Base-by-base conservation (phyloP, 2,329 filamentous ascomycete genomes). In the Pseudogymnoascus sp. region DNA sequence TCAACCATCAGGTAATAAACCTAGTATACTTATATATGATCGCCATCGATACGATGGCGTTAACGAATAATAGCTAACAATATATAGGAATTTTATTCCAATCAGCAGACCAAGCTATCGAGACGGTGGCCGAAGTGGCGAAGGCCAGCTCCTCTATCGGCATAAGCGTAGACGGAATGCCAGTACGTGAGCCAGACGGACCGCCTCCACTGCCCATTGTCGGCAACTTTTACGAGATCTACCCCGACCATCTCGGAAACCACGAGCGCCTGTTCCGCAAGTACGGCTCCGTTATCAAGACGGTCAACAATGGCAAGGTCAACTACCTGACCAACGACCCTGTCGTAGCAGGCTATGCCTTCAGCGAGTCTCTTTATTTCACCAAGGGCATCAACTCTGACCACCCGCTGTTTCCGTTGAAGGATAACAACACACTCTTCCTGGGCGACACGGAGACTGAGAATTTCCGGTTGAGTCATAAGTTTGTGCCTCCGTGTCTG, bases 191-290 rank as follows among this genome's bases (percentile, higher is more conserved):
- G 38, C 23, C 53, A 35, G 31, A 13, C 11, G 75, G 74, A 11
- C 75, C 75, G 17, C 66, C 65, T 26, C 72, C 72, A 7, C 68
- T 76, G 6, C 75, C 75, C 0, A 70, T 72, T 37, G 70, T 75
- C 7, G 75, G 75, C 17, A 75, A 71, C 65, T 75, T 71, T 63
- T 75, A 72, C 44, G 75, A 75, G 64, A 68, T 77, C 10, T 77
- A 71, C 61, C 76, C 76, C 0, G 76, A 78, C 65, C 75, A 77
- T 65, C 68, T 77, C 11, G 76, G 76, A 9, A 78, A 78, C 65
- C 72, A 78, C 56, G 70, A 77, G 50, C 71, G 76, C 7, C 69
- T 77, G 0, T 78, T 77, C 66, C 70, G 74, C 13, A 69, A 69
- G 21, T 77, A 75, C 63, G 76, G 75, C 0, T 68, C 74, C 2